phyloP scores from a whole-genome alignment of 2,329 filamentous ascomycete species.

The Monilinia fructicola region DNA sequence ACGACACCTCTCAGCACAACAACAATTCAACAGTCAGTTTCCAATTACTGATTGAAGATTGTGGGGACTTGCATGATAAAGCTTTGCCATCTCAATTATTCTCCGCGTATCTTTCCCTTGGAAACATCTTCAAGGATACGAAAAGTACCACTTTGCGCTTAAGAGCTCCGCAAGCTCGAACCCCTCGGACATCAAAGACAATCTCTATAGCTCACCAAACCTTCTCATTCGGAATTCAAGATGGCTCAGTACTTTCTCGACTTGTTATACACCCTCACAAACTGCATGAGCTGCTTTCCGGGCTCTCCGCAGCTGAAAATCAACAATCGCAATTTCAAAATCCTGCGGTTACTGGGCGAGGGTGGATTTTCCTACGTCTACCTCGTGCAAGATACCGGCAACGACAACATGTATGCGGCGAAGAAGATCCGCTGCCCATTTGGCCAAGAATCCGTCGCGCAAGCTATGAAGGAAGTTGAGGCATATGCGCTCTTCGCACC shows the following conservation, averaged over 20 bases:
- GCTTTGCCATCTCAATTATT: neutral
- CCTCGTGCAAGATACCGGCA: slow-evolving; percentile 87
- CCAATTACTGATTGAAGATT: neutral
- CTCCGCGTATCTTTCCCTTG: neutral
- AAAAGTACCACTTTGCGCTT: slow-evolving; percentile 7
- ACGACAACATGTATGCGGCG: slow-evolving; percentile 82
- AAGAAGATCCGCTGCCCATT: slow-evolving; percentile 99
- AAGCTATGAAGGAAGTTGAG: slow-evolving; percentile 95
- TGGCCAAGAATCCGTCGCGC: slow-evolving; percentile 90
- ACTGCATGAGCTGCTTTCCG: slow-evolving; percentile 95
- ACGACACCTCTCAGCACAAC: slow-evolving; percentile 10
- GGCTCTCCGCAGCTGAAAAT: slow-evolving; percentile 92
- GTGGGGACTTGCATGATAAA: neutral
- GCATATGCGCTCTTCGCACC: slow-evolving; percentile 88
- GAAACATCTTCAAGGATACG: neutral
- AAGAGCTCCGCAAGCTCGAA: slow-evolving; percentile 15
- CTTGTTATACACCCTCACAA: slow-evolving; percentile 85
- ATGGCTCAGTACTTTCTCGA: slow-evolving; percentile 89
- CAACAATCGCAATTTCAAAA: slow-evolving; percentile 93
- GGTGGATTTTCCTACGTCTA: slow-evolving; percentile 99
- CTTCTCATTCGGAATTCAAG: slow-evolving; percentile 1
- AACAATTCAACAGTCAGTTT: neutral
- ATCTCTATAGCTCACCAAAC: neutral
- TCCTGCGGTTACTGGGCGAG: slow-evolving; percentile 90
- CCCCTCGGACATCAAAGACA: slow-evolving; percentile 4